These are phyloP conservation scores for Abrus precatorius DNA, from an alignment of 306 rosid genomes.

Conservation along the genomic window DNA sequence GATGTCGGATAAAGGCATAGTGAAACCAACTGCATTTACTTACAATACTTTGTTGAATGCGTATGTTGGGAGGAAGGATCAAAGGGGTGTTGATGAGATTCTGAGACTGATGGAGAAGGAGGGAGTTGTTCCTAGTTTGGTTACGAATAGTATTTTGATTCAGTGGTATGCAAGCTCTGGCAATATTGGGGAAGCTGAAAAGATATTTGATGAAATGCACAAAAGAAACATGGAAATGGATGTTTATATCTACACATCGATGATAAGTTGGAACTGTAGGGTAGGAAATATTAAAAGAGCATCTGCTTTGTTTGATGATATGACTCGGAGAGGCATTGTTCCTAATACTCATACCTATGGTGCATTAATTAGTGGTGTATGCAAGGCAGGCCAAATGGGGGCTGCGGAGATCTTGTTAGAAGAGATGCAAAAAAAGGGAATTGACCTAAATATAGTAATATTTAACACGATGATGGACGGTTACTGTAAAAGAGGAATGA, in stretches of 20 bases:
- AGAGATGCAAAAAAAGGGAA: conserved; percentile 75
- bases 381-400: conserved; percentile 79
- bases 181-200: conserved; percentile 64
- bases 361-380: conserved; percentile 69
- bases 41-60: conserved; percentile 73
- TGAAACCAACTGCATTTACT: conserved; percentile 67
- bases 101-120: conserved; percentile 69
- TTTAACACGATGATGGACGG: conserved; percentile 79
- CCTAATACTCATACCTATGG: conserved; percentile 74
- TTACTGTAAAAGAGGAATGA: conserved; percentile 72
- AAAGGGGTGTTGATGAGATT: conserved; percentile 58
- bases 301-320: conserved; percentile 74
- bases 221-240: conserved; percentile 66
- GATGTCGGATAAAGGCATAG: conserved; percentile 55
- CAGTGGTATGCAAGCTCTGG: conserved; percentile 63
- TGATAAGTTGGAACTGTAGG: conserved; percentile 75
- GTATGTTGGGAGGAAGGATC: conserved; percentile 60
- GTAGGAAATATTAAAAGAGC: conserved; percentile 73
- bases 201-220: conserved; percentile 69
- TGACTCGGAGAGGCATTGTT: conserved; percentile 60
- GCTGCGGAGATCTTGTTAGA: conserved; percentile 72
- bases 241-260: conserved; percentile 67
- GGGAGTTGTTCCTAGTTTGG: conserved; percentile 55
- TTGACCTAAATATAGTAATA: conserved; percentile 63
- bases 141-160: conserved; percentile 66